These are phyloP conservation scores for Glycyrrhiza uralensis DNA, from an alignment of 306 rosid genomes.

Conservation along the genomic window DNA sequence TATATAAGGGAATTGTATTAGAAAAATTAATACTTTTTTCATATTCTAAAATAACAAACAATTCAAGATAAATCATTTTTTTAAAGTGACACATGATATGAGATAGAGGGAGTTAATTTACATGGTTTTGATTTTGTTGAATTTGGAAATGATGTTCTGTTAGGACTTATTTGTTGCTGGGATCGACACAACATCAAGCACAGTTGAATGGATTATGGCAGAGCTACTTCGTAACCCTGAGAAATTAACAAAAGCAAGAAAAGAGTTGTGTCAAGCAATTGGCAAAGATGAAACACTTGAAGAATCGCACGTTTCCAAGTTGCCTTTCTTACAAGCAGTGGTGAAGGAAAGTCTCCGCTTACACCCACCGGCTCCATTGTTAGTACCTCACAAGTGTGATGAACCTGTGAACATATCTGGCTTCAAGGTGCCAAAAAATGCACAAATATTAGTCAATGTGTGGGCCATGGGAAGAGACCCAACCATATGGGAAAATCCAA, in stretches of 20 bases:
- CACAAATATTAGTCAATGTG: conserved; percentile 14
- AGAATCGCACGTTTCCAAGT: conserved; percentile 13
- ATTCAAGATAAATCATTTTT: too few relatives aligned
- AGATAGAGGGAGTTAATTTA: too few relatives aligned
- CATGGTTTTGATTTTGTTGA: background rate
- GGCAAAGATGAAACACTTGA: background rate
- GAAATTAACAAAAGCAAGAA: background rate
- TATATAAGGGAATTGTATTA: too few relatives aligned
- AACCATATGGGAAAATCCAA: conserved; percentile 22
- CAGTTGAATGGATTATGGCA: background rate
- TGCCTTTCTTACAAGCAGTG: conserved; percentile 12
- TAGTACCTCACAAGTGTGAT: conserved; percentile 13
- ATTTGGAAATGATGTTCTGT: background rate
- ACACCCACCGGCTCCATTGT: conserved; percentile 30
- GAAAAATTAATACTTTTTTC: too few relatives aligned
- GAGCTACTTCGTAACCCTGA: background rate
- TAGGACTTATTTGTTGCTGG: background rate
- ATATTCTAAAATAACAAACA: too few relatives aligned
- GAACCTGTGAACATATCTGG: background rate
- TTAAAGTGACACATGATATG: too few relatives aligned
- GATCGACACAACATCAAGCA: background rate
- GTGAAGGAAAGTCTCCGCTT: conserved; percentile 36
- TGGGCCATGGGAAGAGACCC: conserved; percentile 37
- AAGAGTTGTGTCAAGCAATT: background rate
- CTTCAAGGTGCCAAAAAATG: conserved; percentile 9